Evolutionary conservation across 1,284 basidiomycete genomes (phyloP), one percentile per base, ranked within the genome.

Genomic region (Pyrrhoderma lamaoense): DNA sequence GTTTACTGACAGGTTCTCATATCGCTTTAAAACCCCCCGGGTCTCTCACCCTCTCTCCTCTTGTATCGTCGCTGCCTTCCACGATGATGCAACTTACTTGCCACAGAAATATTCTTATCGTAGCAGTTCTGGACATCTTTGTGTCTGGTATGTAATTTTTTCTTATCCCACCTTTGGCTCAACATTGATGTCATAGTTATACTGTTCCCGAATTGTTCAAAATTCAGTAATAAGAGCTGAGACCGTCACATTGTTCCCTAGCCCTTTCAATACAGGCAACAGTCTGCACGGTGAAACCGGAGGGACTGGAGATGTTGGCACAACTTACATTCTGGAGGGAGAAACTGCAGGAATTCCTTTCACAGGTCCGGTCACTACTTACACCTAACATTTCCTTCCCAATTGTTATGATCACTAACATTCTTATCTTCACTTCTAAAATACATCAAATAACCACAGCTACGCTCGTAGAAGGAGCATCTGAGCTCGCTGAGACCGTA

Each of bases 281-380:
- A 40, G 23, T 14, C 23, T 52, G 18, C 40, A 47, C 35, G 51
- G 51, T 4, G 51, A 47, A 38, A 47, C 42, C 14, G 45, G 45
- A 19, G 51, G 51, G 2, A 40, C 35, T 38, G 45, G 51, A 14
- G n/a, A 35, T 1, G 44, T 46, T 7, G 38, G 44, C 18, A 52
- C 51, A 23, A 52, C 51, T 8, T 52, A 47, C 51, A 45, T 52
- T 9, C 51, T 52, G n/a, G 47, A 45, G 18, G 51, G 51, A 42
- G 21, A 22, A 21, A 47, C 51, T 23, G 27, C 21, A n/a, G 45
- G 51, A 2, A 42, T 52, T n/a, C 37, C 51, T 14, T 52, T 52
- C 45, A 52, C 51, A 13, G n/a, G 51, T 52, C 5, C 38, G 38
- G 5, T 40, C 38, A 7, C 14, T n/a, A 7, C 21, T n/a, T 22